Conservation (phyloP, 2,329 filamentous ascomycete genomes). For the Cladosporium sp. region DNA sequence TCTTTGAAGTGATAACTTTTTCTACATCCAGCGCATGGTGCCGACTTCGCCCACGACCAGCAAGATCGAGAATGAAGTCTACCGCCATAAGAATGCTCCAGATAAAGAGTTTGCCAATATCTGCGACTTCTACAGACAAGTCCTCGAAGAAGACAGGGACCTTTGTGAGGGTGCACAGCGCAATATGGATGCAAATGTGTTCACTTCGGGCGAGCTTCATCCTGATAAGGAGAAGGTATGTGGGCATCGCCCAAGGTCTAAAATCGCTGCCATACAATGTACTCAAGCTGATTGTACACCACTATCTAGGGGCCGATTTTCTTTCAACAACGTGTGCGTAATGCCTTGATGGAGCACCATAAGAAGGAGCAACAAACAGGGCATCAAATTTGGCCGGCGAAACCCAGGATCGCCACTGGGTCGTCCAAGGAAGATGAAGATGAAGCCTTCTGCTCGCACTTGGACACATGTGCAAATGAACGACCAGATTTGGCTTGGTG, state of each 20-base stretch:
- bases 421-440: neutral
- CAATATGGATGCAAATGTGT: slow-evolving; percentile 59
- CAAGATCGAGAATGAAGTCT: slow-evolving; percentile 50
- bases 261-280: neutral
- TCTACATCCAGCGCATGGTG: slow-evolving; percentile 47
- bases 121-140: slow-evolving; percentile 50
- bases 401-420: neutral
- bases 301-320: slow-evolving; percentile 4
- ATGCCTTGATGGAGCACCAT: slow-evolving; percentile 30
- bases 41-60: slow-evolving; percentile 46
- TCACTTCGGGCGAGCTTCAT: slow-evolving; percentile 60
- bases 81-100: slow-evolving; percentile 45
- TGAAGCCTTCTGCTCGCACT: slow-evolving; percentile 14
- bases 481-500: slow-evolving; percentile 13
- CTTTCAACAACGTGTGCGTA: slow-evolving; percentile 23
- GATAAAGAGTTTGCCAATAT: slow-evolving; percentile 49
- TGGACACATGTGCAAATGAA: slow-evolving; percentile 4
- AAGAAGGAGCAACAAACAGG: slow-evolving; percentile 30
- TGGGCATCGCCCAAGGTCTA: neutral
- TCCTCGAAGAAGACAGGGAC: slow-evolving; percentile 62
- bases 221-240: slow-evolving; percentile 35
- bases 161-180: slow-evolving; percentile 57
- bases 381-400: slow-evolving; percentile 30
- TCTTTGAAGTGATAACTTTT: slow-evolving; percentile 38
- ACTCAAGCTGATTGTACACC: neutral